Evolutionary conservation across 148 eudicot genomes (phyloP).

Genomic region (Oxyria digyna): DNA sequence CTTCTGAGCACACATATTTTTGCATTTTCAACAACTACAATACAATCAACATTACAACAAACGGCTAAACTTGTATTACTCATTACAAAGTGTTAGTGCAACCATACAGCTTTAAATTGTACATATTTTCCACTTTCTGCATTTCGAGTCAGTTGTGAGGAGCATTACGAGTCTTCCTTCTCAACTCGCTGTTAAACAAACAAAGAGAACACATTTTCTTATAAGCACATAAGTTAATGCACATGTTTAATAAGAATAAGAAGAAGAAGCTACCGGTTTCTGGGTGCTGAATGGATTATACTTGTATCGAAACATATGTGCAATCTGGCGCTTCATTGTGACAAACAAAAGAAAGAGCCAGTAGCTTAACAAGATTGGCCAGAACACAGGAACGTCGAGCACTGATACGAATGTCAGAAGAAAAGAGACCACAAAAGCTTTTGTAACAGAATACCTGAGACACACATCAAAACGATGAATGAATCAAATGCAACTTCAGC

Average conservation of each 20-base stretch:
- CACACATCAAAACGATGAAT: not conserved
- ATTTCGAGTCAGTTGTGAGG: not conserved
- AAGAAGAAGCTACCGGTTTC: not conserved
- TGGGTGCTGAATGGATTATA: slow-evolving; percentile 7
- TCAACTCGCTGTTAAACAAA: not conserved
- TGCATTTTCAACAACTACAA: not conserved
- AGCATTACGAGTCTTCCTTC: not conserved
- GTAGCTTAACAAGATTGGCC: slow-evolving; percentile 10
- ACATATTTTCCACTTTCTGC: not conserved
- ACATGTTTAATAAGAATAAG: not conserved
- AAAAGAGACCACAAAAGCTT: slow-evolving; percentile 10
- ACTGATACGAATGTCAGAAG: slow-evolving; percentile 7
- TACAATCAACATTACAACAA: not conserved
- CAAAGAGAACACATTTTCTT: not conserved
- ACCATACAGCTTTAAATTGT: not conserved
- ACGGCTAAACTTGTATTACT: not conserved
- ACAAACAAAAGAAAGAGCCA: slow-evolving; percentile 8
- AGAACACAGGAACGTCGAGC: slow-evolving; percentile 10
- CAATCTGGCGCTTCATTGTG: slow-evolving; percentile 6
- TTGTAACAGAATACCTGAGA: slow-evolving; percentile 8
- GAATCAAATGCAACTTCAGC: not conserved
- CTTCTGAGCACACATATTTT: not conserved
- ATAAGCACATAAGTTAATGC: not conserved
- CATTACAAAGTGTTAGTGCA: not conserved
- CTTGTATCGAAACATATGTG: not conserved